Percentiles rank a stretch among this genome's conserved stretches.
These are phyloP conservation scores for Aspergillus sp. DNA, from an alignment of 2,329 filamentous ascomycete species.

Conservation along the genomic window DNA sequence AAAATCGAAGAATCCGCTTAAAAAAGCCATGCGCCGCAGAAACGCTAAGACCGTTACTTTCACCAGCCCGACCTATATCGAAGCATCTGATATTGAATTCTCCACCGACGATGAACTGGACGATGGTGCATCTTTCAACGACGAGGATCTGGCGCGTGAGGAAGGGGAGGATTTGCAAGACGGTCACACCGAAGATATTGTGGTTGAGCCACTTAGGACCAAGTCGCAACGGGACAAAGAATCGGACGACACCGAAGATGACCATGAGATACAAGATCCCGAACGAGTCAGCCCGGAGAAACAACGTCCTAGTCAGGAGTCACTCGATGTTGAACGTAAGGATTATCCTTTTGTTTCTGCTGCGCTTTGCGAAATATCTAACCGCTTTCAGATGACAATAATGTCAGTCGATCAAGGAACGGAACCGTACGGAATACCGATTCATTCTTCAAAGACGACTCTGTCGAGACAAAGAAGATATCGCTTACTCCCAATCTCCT, in stretches of 20 bases:
- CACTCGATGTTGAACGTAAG: conserved; percentile 52
- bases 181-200: conserved; percentile 37
- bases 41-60: conserved; percentile 88
- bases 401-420: conserved; percentile 65
- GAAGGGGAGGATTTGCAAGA: conserved; percentile 34
- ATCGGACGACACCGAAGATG: conserved; percentile 23
- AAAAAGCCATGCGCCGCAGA: conserved; percentile 76
- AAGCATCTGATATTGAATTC: conserved; percentile 84
- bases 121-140: conserved; percentile 46
- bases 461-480: conserved; percentile 93
- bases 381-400: conserved; percentile 27
- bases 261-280: conserved; percentile 24
- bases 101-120: conserved; percentile 73
- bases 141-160: conserved; percentile 48
- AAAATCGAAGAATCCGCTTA: conserved; percentile 79
- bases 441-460: conserved; percentile 97
- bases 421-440: conserved; percentile 88
- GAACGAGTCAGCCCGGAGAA: conserved; percentile 37
- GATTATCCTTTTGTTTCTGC: neutral
- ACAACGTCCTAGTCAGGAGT: conserved; percentile 64
- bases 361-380: conserved; percentile 6
- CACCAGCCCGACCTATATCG: conserved; percentile 78
- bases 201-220: conserved; percentile 46
- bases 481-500: conserved; percentile 90
- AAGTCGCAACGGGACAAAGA: conserved; percentile 41